Percentiles rank a stretch among this genome's conserved stretches.
Conservation (phyloP, 345 rosid genomes). For the Hibiscus trionum region DNA sequence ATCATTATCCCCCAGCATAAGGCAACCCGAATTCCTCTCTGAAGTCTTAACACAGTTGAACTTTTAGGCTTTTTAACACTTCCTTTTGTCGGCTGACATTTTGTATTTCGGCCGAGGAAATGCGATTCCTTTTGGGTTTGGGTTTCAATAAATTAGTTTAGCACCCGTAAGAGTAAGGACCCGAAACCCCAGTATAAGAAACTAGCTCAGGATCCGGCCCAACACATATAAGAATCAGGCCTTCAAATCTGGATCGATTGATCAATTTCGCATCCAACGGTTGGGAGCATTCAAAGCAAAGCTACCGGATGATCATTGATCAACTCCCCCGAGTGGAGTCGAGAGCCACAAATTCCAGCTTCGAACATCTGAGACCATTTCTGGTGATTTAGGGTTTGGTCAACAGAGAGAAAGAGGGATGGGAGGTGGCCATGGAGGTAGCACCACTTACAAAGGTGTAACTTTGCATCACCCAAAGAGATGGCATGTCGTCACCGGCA, state of each 20-base stretch:
- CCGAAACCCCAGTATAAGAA: not conserved
- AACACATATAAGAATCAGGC: not conserved
- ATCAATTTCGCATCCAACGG: not conserved
- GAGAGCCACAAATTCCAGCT: not conserved
- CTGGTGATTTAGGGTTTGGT: constrained; percentile 17
- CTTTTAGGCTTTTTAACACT: too few relatives aligned
- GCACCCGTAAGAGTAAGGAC: too few relatives aligned
- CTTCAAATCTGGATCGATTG: not conserved
- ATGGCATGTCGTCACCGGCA: constrained; percentile 83
- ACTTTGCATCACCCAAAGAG: constrained; percentile 70
- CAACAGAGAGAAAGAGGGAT: constrained; percentile 18
- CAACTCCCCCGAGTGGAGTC: not conserved
- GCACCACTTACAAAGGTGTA: constrained; percentile 61
- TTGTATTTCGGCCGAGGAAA: too few relatives aligned
- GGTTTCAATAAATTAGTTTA: not conserved
- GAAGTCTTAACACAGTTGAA: too few relatives aligned
- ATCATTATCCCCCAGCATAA: too few relatives aligned
- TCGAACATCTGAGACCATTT: constrained; percentile 10
- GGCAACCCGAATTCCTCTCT: too few relatives aligned
- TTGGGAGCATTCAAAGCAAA: not conserved
- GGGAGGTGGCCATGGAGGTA: constrained; percentile 70
- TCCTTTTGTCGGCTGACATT: too few relatives aligned
- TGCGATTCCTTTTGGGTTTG: not conserved
- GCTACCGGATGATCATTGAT: not conserved
- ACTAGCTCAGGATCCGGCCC: not conserved